Evolutionary conservation across 371 early-diverging fungal genomes (phyloP).

Genomic region (Chytridiales sp.): DNA sequence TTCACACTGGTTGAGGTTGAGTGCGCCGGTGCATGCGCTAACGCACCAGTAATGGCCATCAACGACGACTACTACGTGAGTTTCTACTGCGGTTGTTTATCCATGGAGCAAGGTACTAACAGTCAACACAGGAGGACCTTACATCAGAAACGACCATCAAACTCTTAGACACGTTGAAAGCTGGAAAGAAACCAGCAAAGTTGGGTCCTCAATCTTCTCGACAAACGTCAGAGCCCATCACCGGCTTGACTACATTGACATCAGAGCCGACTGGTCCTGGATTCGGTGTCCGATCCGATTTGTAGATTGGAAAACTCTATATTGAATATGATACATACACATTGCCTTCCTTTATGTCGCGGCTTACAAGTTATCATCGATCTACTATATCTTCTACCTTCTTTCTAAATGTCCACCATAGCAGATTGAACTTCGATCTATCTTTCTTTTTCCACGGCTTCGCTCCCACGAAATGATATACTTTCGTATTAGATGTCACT

Average conservation of each 20-base stretch:
- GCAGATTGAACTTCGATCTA: constrained; percentile 15
- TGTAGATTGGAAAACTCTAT: constrained; percentile 18
- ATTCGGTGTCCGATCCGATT: constrained; percentile 62
- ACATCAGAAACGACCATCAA: constrained; percentile 87
- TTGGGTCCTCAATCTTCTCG: constrained; percentile 87
- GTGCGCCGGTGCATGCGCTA: constrained; percentile 98
- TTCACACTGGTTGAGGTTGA: constrained; percentile 98
- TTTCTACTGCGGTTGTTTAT: constrained; percentile 5
- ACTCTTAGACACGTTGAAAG: constrained; percentile 83
- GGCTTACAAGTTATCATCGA: too few species aligned
- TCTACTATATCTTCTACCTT: too few species aligned
- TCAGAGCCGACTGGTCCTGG: constrained; percentile 91
- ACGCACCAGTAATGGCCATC: constrained; percentile 95
- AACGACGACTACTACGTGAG: constrained; percentile 95
- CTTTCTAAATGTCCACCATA: constrained; percentile 37
- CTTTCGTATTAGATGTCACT: constrained; percentile 7
- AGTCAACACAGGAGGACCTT: constrained; percentile 79
- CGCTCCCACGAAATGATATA: constrained; percentile 34
- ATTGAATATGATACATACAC: too few species aligned
- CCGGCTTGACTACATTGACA: constrained; percentile 79
- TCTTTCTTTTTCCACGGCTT: constrained; percentile 36
- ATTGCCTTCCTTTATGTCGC: too few species aligned
- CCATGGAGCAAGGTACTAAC: neutral
- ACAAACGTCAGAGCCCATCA: constrained; percentile 85
- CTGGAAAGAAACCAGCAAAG: constrained; percentile 70